Conservation (phyloP, 192 early-diverging fungal genomes). For the Podila epigama region DNA sequence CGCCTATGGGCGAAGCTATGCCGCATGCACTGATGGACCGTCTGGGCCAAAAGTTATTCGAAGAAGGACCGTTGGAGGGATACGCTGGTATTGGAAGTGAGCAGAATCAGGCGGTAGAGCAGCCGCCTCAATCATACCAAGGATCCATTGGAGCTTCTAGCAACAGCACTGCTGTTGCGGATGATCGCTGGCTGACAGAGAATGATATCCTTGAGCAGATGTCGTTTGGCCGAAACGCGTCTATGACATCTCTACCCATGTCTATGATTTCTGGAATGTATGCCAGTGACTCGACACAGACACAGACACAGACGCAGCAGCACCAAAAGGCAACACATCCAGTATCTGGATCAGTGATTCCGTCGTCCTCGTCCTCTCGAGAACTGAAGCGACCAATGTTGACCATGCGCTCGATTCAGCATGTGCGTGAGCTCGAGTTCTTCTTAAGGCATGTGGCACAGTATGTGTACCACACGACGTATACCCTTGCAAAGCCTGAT, state of each 20-base stretch:
- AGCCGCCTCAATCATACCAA: background rate
- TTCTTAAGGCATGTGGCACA: slow-evolving; percentile 80
- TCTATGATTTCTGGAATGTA: slow-evolving; percentile 38
- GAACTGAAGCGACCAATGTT: slow-evolving; percentile 76
- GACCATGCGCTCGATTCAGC: slow-evolving; percentile 70
- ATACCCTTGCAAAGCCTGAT: slow-evolving; percentile 76
- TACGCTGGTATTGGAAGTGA: slow-evolving; percentile 7
- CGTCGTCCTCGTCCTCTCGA: slow-evolving; percentile 9
- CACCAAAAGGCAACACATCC: background rate
- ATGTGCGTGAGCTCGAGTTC: slow-evolving; percentile 75
- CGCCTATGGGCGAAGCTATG: slow-evolving; percentile 53
- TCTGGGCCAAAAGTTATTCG: slow-evolving; percentile 65
- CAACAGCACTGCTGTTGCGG: slow-evolving; percentile 13
- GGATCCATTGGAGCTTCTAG: slow-evolving; percentile 5
- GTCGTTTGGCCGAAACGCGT: slow-evolving; percentile 15
- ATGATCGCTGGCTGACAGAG: slow-evolving; percentile 22
- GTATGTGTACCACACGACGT: slow-evolving; percentile 80
- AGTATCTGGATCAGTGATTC: background rate
- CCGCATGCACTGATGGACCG: slow-evolving; percentile 72
- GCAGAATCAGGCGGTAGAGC: background rate
- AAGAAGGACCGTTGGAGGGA: slow-evolving; percentile 41
- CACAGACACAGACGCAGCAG: slow-evolving; percentile 3
- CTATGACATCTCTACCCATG: slow-evolving; percentile 16
- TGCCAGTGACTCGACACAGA: slow-evolving; percentile 4
- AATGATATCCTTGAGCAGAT: slow-evolving; percentile 39